These are phyloP conservation scores for Alopecurus myosuroides DNA, from an alignment of 176 grass and related monocot genomes.

Conservation along the genomic window DNA sequence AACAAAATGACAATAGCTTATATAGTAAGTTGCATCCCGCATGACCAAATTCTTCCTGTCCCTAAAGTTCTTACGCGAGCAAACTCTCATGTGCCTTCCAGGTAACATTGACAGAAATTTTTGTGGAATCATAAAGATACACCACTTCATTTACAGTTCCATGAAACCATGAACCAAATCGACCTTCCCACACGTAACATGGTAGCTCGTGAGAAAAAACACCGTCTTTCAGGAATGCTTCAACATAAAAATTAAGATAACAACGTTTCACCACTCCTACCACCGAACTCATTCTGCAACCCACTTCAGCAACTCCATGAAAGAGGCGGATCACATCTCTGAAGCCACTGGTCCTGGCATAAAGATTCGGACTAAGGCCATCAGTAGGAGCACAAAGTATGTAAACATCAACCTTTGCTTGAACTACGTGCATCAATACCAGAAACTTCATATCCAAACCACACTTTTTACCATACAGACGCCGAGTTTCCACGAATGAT, in stretches of 20 bases:
- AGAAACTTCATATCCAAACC: slow-evolving; percentile 22
- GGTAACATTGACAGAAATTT: slow-evolving; percentile 12
- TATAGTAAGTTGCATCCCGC: background rate
- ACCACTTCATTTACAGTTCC: background rate
- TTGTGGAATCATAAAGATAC: background rate
- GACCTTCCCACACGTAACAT: background rate
- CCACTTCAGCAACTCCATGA: background rate
- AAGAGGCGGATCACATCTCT: slow-evolving; percentile 5
- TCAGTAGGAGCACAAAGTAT: background rate
- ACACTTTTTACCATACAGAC: slow-evolving; percentile 17
- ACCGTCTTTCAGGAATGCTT: background rate
- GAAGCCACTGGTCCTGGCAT: slow-evolving; percentile 27
- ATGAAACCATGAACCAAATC: slow-evolving; percentile 5
- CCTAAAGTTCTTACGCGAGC: background rate
- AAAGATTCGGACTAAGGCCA: slow-evolving; percentile 7
- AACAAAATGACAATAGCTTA: background rate
- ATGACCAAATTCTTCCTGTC: background rate
- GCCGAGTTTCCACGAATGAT: background rate
- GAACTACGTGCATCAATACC: background rate
- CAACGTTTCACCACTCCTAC: background rate
- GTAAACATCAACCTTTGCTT: slow-evolving; percentile 15
- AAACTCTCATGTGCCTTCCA: background rate
- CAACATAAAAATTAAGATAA: slow-evolving; percentile 18
- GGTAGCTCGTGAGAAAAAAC: background rate
- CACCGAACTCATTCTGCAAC: background rate